A percentile compares a stretch with the other conserved stretches of the same genome.
Conservation (phyloP, 108 stramenopile species). For the Skeletonema potamos region DNA sequence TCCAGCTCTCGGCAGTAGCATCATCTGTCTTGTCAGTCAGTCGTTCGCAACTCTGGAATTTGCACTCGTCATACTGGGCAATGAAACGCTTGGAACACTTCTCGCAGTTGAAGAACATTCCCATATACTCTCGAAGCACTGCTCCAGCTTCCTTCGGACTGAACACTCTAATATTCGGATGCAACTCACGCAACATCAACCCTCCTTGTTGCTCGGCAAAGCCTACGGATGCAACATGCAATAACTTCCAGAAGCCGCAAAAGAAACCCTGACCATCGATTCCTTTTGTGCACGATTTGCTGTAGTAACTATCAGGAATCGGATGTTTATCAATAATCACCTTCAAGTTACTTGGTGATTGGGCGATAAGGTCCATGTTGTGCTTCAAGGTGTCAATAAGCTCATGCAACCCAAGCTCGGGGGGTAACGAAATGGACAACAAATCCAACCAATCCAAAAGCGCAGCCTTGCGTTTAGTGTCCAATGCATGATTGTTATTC, state of each 20-base stretch:
- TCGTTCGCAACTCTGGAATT: constrained; percentile 25
- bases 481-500: constrained; percentile 17
- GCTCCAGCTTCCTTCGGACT: constrained; percentile 20
- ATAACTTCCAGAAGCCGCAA: constrained; percentile 56
- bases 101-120: constrained; percentile 32
- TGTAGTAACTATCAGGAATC: constrained; percentile 21
- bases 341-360: constrained; percentile 16
- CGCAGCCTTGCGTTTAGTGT: constrained; percentile 31
- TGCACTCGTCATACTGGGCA: constrained; percentile 29
- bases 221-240: constrained; percentile 49
- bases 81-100: constrained; percentile 21
- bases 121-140: constrained; percentile 44
- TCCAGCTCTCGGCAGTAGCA: constrained; percentile 22
- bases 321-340: constrained; percentile 20
- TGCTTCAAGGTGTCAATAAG: constrained; percentile 28
- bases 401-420: constrained; percentile 40
- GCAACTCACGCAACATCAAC: constrained; percentile 28
- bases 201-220: constrained; percentile 50
- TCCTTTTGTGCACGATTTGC: constrained; percentile 19
- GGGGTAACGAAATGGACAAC: constrained; percentile 36
- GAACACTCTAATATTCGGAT: constrained; percentile 30
- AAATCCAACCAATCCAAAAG: constrained; percentile 38
- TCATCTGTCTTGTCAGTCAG: constrained; percentile 12
- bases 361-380: constrained; percentile 21
- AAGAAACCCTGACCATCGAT: constrained; percentile 13